Evolutionary conservation across 2,329 filamentous ascomycete genomes (phyloP).

Genomic region (Zymoseptoria ardabiliae): DNA sequence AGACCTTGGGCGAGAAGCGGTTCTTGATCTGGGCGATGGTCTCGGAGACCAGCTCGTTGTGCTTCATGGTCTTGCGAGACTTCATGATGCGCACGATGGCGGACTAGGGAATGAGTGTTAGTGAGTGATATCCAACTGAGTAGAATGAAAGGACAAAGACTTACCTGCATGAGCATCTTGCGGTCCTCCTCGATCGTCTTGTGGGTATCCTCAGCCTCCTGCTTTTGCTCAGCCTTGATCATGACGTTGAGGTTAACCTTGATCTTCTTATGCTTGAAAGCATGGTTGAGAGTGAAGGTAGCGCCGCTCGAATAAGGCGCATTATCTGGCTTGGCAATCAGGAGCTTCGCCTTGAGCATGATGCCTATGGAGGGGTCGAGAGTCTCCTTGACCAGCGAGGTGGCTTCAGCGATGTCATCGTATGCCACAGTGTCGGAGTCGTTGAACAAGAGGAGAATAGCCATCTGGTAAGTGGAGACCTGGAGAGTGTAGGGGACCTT

Average conservation of each 20-base stretch:
- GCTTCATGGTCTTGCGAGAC: constrained; percentile 97
- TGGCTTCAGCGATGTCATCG: constrained; percentile 77
- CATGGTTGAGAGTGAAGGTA: constrained; percentile 77
- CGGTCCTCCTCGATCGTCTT: constrained; percentile 99
- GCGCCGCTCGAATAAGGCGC: constrained; percentile 73
- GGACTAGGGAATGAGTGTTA: constrained; percentile 54
- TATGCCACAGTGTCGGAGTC: constrained; percentile 79
- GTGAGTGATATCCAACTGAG: constrained; percentile 9
- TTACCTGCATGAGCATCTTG: constrained; percentile 91
- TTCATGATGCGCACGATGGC: constrained; percentile 99
- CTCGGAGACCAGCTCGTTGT: constrained; percentile 86
- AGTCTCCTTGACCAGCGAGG: constrained; percentile 70
- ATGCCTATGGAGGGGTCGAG: constrained; percentile 81
- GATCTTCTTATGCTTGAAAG: constrained; percentile 98
- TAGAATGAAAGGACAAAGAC: constrained; percentile 30
- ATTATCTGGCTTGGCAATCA: constrained; percentile 62
- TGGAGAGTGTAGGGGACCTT: constrained; percentile 96
- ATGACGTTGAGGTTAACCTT: constrained; percentile 93
- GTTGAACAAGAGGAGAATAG: constrained; percentile 89
- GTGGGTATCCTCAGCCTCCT: constrained; percentile 93
- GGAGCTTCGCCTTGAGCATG: constrained; percentile 86
- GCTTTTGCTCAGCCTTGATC: constrained; percentile 92
- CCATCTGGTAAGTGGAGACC: constrained; percentile 97
- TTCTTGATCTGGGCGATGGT: constrained; percentile 91
- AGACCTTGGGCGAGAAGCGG: constrained; percentile 85